These are phyloP conservation scores for Peniophora sp. DNA, from an alignment of 1,284 basidiomycete species.

Conservation along the genomic window DNA sequence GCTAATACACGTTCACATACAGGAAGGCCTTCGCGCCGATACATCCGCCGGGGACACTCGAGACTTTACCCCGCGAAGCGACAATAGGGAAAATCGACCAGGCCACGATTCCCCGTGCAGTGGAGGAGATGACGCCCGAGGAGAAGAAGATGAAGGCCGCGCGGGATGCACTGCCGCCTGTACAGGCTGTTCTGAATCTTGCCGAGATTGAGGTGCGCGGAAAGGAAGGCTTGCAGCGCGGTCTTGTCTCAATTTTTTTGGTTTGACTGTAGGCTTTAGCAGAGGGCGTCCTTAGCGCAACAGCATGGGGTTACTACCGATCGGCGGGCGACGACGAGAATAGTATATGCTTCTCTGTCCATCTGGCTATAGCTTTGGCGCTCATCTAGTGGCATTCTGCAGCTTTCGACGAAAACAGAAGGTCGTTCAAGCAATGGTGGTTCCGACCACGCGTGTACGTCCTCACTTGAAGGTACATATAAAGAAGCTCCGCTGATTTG, in stretches of 20 bases:
- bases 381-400: conserved; percentile 1
- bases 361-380: not conserved
- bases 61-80: conserved; percentile 20
- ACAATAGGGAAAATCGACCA: conserved; percentile 41
- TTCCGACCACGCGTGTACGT: conserved; percentile 40
- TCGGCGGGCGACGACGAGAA: conserved; percentile 39
- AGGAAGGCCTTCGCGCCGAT: conserved; percentile 30
- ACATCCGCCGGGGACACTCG: conserved; percentile 25
- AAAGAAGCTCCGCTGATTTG: not conserved
- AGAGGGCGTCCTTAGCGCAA: conserved; percentile 24
- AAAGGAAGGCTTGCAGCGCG: not conserved
- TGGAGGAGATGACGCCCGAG: conserved; percentile 28
- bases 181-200: conserved; percentile 35
- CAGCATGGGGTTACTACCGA: conserved; percentile 47
- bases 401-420: conserved; percentile 36
- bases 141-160: conserved; percentile 33
- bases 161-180: conserved; percentile 30
- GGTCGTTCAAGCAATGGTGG: conserved; percentile 38
- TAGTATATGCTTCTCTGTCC: conserved; percentile 11
- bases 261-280: conserved; percentile 19
- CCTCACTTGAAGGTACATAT: not conserved
- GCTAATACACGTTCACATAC: not conserved
- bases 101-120: conserved; percentile 26
- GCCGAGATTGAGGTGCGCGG: conserved; percentile 32
- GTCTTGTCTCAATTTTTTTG: not conserved